Conservation (phyloP, 371 early-diverging fungal genomes). For the Lichtheimia hyalospora region DNA sequence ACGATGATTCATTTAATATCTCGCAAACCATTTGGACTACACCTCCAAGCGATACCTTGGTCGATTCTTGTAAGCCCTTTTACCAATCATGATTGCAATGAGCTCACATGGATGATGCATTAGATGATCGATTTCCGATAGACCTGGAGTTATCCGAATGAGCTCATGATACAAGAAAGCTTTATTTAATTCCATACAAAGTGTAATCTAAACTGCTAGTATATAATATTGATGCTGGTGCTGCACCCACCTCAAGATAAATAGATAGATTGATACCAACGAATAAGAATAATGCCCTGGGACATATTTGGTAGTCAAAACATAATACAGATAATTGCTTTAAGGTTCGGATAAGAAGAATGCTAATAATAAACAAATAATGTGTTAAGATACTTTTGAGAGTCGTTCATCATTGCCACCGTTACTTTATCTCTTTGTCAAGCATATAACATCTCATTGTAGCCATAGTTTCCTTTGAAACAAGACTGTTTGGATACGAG, state of each 20-base stretch:
- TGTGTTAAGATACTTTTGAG: neutral
- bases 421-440: too few species aligned
- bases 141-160: constrained; percentile 14
- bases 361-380: too few species aligned
- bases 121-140: constrained; percentile 38
- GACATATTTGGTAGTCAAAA: too few species aligned
- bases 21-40: constrained; percentile 50
- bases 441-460: neutral
- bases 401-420: neutral
- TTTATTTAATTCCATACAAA: too few species aligned
- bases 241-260: too few species aligned
- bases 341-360: too few species aligned
- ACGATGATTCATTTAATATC: constrained; percentile 48
- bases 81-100: neutral
- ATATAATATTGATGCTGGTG: too few species aligned
- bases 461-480: constrained; percentile 11
- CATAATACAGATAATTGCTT: too few species aligned
- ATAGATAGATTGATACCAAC: too few species aligned
- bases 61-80: constrained; percentile 8
- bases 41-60: constrained; percentile 25
- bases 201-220: too few species aligned
- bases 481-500: neutral
- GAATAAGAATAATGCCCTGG: too few species aligned
- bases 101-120: neutral
- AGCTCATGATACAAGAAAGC: too few species aligned